Conservation (phyloP, 176 grass and related monocot species). For the Bolboschoenus planiculmis region DNA sequence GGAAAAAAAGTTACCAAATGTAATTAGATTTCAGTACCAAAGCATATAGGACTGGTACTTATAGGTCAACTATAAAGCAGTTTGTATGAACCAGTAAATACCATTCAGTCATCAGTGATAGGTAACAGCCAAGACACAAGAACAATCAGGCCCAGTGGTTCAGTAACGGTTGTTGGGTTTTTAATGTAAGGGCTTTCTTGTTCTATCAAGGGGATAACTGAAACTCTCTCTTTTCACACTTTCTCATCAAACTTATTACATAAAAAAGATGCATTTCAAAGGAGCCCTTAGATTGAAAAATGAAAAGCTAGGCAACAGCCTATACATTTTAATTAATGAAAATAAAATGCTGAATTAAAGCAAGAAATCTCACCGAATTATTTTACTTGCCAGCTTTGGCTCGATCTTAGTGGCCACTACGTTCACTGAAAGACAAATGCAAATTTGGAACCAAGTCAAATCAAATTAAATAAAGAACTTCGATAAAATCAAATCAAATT, state of each 20-base stretch:
- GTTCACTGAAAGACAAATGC: slow-evolving; percentile 12
- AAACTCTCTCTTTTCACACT: not conserved
- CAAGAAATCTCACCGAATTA: slow-evolving; percentile 22
- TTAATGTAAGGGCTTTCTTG: not conserved
- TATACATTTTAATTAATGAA: not conserved
- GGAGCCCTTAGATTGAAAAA: not conserved
- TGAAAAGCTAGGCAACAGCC: not conserved
- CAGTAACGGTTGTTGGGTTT: not conserved
- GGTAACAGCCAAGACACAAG: not conserved
- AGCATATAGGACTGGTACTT: not conserved
- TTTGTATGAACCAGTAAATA: not conserved
- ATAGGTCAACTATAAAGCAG: not conserved
- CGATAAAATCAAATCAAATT: not conserved
- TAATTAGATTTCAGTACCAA: not conserved
- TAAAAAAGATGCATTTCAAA: not conserved
- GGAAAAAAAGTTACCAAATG: not conserved
- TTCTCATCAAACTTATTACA: not conserved
- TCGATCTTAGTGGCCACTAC: slow-evolving; percentile 27
- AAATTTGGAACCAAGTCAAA: not conserved
- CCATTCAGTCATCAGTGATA: not conserved
- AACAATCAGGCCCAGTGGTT: not conserved
- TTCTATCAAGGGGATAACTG: not conserved
- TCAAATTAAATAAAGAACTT: not conserved
- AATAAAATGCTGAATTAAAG: not conserved
- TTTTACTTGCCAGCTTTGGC: slow-evolving; percentile 24